A percentile compares a stretch with the other conserved stretches of the same genome.
phyloP scores from a whole-genome alignment of 345 rosid species.

The Lenwebbia sp. region DNA sequence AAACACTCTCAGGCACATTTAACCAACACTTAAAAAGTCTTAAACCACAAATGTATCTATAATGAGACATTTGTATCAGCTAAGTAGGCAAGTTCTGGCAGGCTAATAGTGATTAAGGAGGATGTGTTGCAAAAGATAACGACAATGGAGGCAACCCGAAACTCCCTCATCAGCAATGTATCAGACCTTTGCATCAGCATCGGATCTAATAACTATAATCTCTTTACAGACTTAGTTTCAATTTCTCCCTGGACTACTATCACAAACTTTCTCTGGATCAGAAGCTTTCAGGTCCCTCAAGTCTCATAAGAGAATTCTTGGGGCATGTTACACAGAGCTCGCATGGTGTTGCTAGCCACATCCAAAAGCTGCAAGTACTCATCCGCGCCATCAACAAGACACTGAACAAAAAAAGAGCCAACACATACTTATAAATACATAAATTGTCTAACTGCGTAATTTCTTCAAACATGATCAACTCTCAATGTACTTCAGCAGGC shows the following conservation, averaged over 20 bases:
- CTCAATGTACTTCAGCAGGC: not conserved
- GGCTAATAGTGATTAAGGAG: not conserved
- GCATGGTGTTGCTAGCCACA: constrained; percentile 57
- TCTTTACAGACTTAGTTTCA: not conserved
- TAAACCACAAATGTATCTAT: not conserved
- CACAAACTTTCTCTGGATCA: not conserved
- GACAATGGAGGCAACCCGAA: not conserved
- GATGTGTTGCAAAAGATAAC: not conserved
- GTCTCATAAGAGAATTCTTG: constrained; percentile 33
- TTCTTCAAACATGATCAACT: not conserved
- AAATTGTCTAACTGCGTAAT: not conserved
- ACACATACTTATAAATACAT: not conserved
- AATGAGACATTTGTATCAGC: not conserved
- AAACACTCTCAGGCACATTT: not conserved
- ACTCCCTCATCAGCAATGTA: not conserved
- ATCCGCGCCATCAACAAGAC: constrained; percentile 88
- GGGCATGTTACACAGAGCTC: constrained; percentile 67
- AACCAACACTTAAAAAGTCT: not conserved
- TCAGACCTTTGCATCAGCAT: not conserved
- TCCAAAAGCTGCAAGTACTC: constrained; percentile 94
- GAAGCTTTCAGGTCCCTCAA: not conserved
- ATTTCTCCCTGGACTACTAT: not conserved
- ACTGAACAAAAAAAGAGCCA: constrained; percentile 28
- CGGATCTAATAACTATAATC: not conserved
- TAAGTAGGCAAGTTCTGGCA: not conserved